phyloP scores from a whole-genome alignment of 2,329 filamentous ascomycete species.

The Aureobasidium mangrovei region DNA sequence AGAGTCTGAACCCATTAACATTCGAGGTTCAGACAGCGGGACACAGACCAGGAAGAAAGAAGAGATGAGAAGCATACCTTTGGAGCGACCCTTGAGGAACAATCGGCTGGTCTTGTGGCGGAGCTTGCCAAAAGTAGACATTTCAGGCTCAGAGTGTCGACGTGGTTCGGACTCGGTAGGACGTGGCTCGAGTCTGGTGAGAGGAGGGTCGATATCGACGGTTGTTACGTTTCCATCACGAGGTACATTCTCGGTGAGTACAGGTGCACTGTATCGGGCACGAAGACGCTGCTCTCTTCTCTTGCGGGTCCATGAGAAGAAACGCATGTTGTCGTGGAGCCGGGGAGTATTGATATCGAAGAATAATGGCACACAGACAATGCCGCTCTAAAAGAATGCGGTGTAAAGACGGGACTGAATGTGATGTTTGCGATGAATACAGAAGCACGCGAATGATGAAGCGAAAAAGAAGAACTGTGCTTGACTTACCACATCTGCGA shows the following conservation, averaged over 20 bases:
- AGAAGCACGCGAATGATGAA: background rate
- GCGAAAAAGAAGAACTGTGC: too few relatives aligned
- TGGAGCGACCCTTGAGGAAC: background rate
- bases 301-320: background rate
- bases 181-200: background rate
- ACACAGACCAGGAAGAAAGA: background rate
- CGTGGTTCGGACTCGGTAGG: too few relatives aligned
- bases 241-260: background rate
- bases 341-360: background rate
- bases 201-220: background rate
- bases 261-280: background rate
- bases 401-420: background rate
- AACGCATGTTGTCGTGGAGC: background rate
- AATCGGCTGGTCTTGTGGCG: background rate
- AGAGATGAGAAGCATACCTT: background rate
- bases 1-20: conserved; percentile 9
- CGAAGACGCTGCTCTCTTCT: background rate
- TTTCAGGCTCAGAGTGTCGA: background rate
- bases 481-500: background rate
- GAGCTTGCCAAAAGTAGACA: background rate
- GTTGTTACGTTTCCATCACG: background rate
- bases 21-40: background rate
- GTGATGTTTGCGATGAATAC: background rate
- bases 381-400: conserved; percentile 7
- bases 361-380: conserved; percentile 1